Conservation (phyloP, 345 rosid genomes). For the Garcia nutans region DNA sequence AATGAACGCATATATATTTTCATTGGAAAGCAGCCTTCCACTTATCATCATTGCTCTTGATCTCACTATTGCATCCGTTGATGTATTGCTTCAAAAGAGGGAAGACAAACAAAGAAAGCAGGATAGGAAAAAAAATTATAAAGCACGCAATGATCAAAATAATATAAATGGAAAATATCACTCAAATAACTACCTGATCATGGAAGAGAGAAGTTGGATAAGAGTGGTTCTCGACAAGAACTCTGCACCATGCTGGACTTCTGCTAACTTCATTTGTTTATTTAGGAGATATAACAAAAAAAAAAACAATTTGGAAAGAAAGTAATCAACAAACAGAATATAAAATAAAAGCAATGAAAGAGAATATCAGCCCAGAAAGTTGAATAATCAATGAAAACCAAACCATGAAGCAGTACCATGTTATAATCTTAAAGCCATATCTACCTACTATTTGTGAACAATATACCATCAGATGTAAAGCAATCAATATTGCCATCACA, state of each 20-base stretch:
- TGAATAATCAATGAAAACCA: not conserved
- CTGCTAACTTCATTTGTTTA: slow-evolving; percentile 57
- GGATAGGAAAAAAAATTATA: not conserved
- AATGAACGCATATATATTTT: slow-evolving; percentile 39
- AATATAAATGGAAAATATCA: slow-evolving; percentile 9
- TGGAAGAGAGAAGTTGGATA: slow-evolving; percentile 61
- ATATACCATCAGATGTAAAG: not conserved
- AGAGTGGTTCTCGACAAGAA: slow-evolving; percentile 66
- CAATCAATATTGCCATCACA: not conserved
- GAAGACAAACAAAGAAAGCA: not conserved
- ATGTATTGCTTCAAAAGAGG: slow-evolving; percentile 45
- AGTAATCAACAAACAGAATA: not conserved
- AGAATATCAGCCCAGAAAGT: not conserved
- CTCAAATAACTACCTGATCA: slow-evolving; percentile 54
- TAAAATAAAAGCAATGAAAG: slow-evolving; percentile 4
- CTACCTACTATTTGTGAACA: not conserved
- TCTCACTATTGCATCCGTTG: slow-evolving; percentile 52
- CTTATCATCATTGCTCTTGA: slow-evolving; percentile 79
- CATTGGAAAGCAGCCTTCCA: slow-evolving; percentile 79
- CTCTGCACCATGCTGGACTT: slow-evolving; percentile 68
- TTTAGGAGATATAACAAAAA: not conserved
- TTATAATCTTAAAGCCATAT: not conserved
- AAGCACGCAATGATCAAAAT: slow-evolving; percentile 4
- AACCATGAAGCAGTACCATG: not conserved
- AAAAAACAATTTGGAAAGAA: not conserved